Conservation (phyloP, 2,329 filamentous ascomycete genomes). For the Diaporthe eres region DNA sequence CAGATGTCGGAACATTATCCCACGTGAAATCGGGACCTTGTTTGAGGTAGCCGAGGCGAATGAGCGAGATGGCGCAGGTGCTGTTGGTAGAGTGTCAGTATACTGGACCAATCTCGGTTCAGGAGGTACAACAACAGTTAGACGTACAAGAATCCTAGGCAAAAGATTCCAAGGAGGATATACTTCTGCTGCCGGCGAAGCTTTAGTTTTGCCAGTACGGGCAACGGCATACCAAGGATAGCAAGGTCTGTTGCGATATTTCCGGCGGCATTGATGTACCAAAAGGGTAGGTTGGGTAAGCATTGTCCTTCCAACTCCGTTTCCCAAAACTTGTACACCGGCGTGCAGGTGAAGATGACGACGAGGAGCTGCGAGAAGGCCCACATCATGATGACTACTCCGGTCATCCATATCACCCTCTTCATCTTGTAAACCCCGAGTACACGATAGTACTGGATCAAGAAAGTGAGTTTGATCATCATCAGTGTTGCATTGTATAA, state of each 20-base stretch:
- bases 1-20: conserved; percentile 54
- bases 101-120: too few species aligned
- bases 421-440: conserved; percentile 52
- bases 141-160: conserved; percentile 56
- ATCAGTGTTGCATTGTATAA: conserved; percentile 55
- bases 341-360: conserved; percentile 53
- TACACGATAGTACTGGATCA: conserved; percentile 57
- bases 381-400: conserved; percentile 53
- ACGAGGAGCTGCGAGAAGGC: conserved; percentile 54
- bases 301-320: conserved; percentile 48
- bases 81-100: conserved; percentile 38
- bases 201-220: conserved; percentile 52
- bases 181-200: conserved; percentile 52
- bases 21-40: conserved; percentile 53
- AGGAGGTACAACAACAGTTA: neutral
- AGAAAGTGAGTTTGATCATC: conserved; percentile 55
- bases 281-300: conserved; percentile 52
- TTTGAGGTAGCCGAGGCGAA: conserved; percentile 55
- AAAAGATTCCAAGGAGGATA: conserved; percentile 54
- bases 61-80: conserved; percentile 56
- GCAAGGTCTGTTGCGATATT: conserved; percentile 55
- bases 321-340: conserved; percentile 54
- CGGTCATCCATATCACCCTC: conserved; percentile 48
- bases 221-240: conserved; percentile 55
- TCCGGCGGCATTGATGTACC: conserved; percentile 54